Conservation (phyloP, 306 rosid genomes). For the Mucuna pruriens region DNA sequence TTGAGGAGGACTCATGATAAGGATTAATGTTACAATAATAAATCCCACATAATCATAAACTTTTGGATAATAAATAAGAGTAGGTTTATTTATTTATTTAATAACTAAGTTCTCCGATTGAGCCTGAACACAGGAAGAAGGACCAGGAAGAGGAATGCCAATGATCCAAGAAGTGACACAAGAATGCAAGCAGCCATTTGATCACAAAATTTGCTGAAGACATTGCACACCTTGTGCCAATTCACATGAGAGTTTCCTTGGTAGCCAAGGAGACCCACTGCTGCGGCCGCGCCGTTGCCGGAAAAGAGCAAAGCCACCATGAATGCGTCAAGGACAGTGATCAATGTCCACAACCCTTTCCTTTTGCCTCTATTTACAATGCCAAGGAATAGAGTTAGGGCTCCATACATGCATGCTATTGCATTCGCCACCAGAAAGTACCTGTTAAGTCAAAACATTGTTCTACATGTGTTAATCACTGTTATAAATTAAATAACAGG, state of each 20-base stretch:
- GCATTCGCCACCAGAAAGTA: slow-evolving; percentile 66
- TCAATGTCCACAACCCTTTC: slow-evolving; percentile 21
- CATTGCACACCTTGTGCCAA: slow-evolving; percentile 80
- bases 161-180: slow-evolving; percentile 56
- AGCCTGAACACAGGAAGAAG: slow-evolving; percentile 42
- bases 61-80: neutral
- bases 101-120: neutral
- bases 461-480: neutral
- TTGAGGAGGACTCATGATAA: neutral
- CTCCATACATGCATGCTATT: slow-evolving; percentile 68
- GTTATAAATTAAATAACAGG: neutral
- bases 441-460: slow-evolving; percentile 31
- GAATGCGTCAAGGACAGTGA: slow-evolving; percentile 50
- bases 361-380: slow-evolving; percentile 40
- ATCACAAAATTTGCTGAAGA: slow-evolving; percentile 62
- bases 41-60: neutral
- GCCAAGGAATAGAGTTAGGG: slow-evolving; percentile 45
- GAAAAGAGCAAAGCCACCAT: slow-evolving; percentile 81
- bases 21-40: neutral
- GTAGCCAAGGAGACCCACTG: slow-evolving; percentile 61
- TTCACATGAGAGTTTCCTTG: slow-evolving; percentile 75
- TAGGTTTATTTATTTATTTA: neutral
- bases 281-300: slow-evolving; percentile 60
- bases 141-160: slow-evolving; percentile 52
- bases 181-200: slow-evolving; percentile 47